phyloP scores from a whole-genome alignment of 2,329 filamentous ascomycete genomes.

The Microascus cirrosus region DNA sequence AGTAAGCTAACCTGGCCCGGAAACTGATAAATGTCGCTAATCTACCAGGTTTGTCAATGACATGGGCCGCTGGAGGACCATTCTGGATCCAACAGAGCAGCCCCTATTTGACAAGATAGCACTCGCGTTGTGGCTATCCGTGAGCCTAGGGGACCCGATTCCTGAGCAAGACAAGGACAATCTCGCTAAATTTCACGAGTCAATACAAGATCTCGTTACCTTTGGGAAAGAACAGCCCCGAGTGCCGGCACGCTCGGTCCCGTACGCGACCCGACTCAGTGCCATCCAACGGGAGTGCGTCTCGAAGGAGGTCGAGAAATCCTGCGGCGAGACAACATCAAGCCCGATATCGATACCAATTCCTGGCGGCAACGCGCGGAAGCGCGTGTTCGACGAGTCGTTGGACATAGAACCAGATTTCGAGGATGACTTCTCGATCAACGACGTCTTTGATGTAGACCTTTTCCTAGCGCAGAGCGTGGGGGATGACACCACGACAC shows the following conservation, averaged over 20 bases:
- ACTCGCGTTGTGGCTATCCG: conserved; percentile 11
- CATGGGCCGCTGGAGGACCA: conserved; percentile 13
- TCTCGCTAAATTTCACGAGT: conserved; percentile 10
- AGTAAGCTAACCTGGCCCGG: conserved; percentile 5
- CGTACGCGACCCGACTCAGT: conserved; percentile 5
- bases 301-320: background rate
- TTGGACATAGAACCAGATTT: background rate
- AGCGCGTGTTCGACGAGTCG: background rate
- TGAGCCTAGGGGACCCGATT: background rate
- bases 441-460: conserved; percentile 4
- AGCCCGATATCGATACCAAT: conserved; percentile 2
- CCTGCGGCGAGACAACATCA: background rate
- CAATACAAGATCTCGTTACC: conserved; percentile 13
- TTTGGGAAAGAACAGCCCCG: conserved; percentile 2
- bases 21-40: background rate
- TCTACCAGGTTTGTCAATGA: conserved; percentile 13
- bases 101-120: conserved; percentile 13
- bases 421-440: conserved; percentile 1
- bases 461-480: conserved; percentile 3
- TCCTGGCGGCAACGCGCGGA: background rate
- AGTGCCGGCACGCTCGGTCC: background rate
- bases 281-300: conserved; percentile 7
- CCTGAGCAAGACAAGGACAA: conserved; percentile 3
- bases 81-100: conserved; percentile 9
- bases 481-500: background rate